These are phyloP conservation scores for Canavalia ensiformis DNA, from an alignment of 306 rosid species.

Conservation along the genomic window DNA sequence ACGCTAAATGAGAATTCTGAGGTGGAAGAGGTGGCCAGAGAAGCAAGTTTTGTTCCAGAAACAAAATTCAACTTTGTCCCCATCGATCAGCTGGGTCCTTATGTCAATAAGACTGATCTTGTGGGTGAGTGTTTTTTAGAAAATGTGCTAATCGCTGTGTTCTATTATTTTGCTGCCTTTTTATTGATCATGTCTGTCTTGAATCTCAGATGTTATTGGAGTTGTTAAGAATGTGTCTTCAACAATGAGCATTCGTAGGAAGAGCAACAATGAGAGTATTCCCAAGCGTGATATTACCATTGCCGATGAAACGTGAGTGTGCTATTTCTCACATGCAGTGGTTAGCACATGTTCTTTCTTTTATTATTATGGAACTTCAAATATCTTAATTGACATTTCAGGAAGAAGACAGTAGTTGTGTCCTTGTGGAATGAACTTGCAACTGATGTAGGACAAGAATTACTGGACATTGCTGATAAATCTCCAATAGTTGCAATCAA, in stretches of 20 bases:
- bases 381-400: slow-evolving; percentile 48
- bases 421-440: slow-evolving; percentile 97
- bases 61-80: slow-evolving; percentile 79
- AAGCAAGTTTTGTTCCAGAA: slow-evolving; percentile 79
- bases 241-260: slow-evolving; percentile 87
- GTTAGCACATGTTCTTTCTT: neutral
- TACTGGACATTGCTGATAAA: slow-evolving; percentile 72
- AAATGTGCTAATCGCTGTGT: neutral
- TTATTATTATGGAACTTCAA: neutral
- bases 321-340: neutral
- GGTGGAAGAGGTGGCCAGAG: slow-evolving; percentile 84
- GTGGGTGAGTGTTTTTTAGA: slow-evolving; percentile 69
- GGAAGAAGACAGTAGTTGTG: slow-evolving; percentile 87
- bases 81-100: slow-evolving; percentile 88
- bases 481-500: slow-evolving; percentile 86
- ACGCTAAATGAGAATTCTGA: slow-evolving; percentile 86
- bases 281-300: slow-evolving; percentile 95
- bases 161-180: too few species aligned
- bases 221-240: slow-evolving; percentile 88
- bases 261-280: slow-evolving; percentile 76
- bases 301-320: slow-evolving; percentile 87
- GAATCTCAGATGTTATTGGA: slow-evolving; percentile 79
- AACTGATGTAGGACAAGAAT: slow-evolving; percentile 77
- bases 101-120: slow-evolving; percentile 73
- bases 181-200: neutral